These are phyloP conservation scores for Penicillium polonicum DNA, from an alignment of 2,329 filamentous ascomycete genomes.

Conservation along the genomic window DNA sequence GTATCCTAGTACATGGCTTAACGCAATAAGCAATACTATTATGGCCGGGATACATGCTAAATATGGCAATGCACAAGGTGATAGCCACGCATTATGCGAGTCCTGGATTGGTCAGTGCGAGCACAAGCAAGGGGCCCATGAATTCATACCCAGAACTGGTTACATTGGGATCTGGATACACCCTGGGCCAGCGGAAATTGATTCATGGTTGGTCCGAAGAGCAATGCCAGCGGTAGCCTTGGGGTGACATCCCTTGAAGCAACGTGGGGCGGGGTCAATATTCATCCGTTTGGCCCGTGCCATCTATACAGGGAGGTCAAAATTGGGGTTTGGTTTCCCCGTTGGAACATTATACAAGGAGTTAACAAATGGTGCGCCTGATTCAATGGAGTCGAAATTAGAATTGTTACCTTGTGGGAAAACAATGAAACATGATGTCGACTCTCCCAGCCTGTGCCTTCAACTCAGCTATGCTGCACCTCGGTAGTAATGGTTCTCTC, in stretches of 20 bases:
- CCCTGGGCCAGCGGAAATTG: conserved; percentile 16
- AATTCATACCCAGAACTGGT: conserved; percentile 21
- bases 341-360: no score
- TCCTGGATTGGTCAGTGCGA: conserved; percentile 30
- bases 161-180: conserved; percentile 9
- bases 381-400: neutral
- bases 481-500: neutral
- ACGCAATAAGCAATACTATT: conserved; percentile 27
- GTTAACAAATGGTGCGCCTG: no score
- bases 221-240: neutral
- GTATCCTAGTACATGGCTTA: conserved; percentile 30
- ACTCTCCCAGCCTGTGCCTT: neutral
- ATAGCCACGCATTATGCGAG: conserved; percentile 37
- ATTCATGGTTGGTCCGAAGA: conserved; percentile 16
- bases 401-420: neutral
- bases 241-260: neutral
- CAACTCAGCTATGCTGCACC: neutral
- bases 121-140: conserved; percentile 1
- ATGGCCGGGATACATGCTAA: conserved; percentile 32
- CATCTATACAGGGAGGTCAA: neutral
- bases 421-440: neutral
- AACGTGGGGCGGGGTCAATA: conserved; percentile 9
- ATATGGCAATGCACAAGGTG: conserved; percentile 37
- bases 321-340: neutral
- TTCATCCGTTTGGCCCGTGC: conserved; percentile 9